Evolutionary conservation across 1,139 yeast genomes (phyloP), one percentile per base, ranked within the genome.

Genomic region (Debaryomyces singareniensis): DNA sequence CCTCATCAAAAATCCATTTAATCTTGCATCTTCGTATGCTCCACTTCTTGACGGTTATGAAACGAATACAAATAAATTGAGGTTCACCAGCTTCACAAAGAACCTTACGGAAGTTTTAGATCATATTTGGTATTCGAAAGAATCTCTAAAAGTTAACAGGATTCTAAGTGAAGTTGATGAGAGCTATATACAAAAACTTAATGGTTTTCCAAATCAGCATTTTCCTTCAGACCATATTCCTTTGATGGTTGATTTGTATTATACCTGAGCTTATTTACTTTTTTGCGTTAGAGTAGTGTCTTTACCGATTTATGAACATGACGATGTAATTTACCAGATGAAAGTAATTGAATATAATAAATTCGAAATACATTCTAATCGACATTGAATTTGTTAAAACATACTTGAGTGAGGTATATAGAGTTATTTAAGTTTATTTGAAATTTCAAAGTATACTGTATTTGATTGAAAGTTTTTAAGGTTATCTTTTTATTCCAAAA

Each of bases 121-220:
- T 42, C 77, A 75, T 44, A 68, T 75, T n/a, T 74, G 78, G 76
- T 69, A 58, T 38, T 68, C 68, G 34, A 54, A 55, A 12, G 49
- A 55, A 39, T 41, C 39, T 18, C 43, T 50, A 25, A 31, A 35
- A 15, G 44, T 46, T 2, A 27, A 33, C n/a, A 36, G 37, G 24
- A 34, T 53, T 12, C 35, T 53, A 13, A 45, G 56, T 15, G 51
- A 41, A 16, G 58, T 53, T 14, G 47, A 49, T 30, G 30, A 33
- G n/a, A 25, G 29, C 3, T 53, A 52, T 30, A 39, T 39, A 16
- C 29, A 31, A n/a, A 27, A 36, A 10, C 39, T 47, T 3, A 31
- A 35, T 9, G 68, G 69, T 2, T 62, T 65, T 34, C 72, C 72
- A 2, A 61, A 64, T 34, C 38, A 39, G 3, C 61, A 61, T 5